phyloP scores from a whole-genome alignment of 164 flowering plant species.

The Warburgia ugandensis region DNA sequence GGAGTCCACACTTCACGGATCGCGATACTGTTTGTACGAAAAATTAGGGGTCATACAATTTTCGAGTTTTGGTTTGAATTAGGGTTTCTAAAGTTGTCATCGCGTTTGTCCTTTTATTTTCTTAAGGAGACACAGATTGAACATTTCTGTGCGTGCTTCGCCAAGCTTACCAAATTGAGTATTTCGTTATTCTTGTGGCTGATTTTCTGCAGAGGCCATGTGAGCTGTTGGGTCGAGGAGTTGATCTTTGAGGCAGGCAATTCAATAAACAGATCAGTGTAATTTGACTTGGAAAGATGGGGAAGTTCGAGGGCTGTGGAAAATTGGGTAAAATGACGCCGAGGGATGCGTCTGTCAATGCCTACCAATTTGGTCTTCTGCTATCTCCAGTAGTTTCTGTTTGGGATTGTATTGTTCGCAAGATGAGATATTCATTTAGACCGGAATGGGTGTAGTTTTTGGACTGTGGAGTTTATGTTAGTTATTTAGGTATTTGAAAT shows the following conservation, averaged over 20 bases:
- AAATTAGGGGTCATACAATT: no score
- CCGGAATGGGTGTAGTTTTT: slow-evolving; percentile 92
- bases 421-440: slow-evolving; percentile 73
- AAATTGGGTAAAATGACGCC: slow-evolving; percentile 50
- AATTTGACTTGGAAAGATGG: slow-evolving; percentile 24
- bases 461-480: slow-evolving; percentile 9
- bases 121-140: no score
- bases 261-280: slow-evolving; percentile 5
- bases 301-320: slow-evolving; percentile 54
- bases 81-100: no score
- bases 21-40: no score
- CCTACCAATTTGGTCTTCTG: slow-evolving; percentile 34
- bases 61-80: no score
- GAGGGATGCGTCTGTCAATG: slow-evolving; percentile 32
- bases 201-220: slow-evolving; percentile 28
- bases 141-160: no score
- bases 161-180: no score
- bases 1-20: no score
- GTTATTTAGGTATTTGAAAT: slow-evolving; percentile 5
- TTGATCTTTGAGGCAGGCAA: slow-evolving; percentile 1
- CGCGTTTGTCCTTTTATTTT: no score
- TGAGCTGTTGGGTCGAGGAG: slow-evolving; percentile 28
- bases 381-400: slow-evolving; percentile 19
- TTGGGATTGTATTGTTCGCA: slow-evolving; percentile 70
- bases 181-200: no score